Evolutionary conservation across 495 filamentous ascomycete genomes (phyloP), one percentile per base, ranked within the genome.

Genomic region (Massariosphaeria phaeospora): DNA sequence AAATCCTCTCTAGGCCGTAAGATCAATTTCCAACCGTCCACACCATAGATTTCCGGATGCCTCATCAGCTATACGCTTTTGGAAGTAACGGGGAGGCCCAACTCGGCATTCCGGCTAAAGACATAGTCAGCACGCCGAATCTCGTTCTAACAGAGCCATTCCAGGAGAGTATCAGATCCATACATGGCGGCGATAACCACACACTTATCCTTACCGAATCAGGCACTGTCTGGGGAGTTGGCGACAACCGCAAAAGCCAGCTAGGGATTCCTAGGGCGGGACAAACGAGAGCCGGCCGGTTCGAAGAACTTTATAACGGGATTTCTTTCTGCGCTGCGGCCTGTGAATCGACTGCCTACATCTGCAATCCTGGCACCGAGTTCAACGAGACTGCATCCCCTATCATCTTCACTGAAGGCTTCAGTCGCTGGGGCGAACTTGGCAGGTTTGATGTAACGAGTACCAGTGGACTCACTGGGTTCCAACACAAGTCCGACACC

Each of bases 51-150:
- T n/a, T n/a, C n/a, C n/a, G n/a, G n/a, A 46, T 51, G 33, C 10
- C 39, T 6, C 18, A 34, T 18, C 15, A 1, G 40, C 73, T 96
- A 36, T 88, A 83, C 65, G 83, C 89, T n/a, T 81, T 96, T 58
- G 93, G 93, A 29, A 96, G 91, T 25, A 98, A 96, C 68, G 84
- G 86, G 31, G 86, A 83, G 6, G 88, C 88, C 46, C 93, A 98
- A 66, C 78, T 98, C 30, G 88, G 85, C 30, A 75, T 96, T 40
- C 81, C 21, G 64, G 6, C 5, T 8, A 21, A 3, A 66, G 0
- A 59, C 60, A 17, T 24, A 45, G 5, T 44, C 57, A 5, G 25
- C 55, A 42, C 43, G 20, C 63, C 68, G 18, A 61, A 62, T 23
- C 43, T 63, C 41, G 41, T 39, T 6, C 33, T 9, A 25, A 17